These are phyloP conservation scores for Cichorium intybus DNA, from an alignment of 140 eudicot genomes.

Conservation along the genomic window DNA sequence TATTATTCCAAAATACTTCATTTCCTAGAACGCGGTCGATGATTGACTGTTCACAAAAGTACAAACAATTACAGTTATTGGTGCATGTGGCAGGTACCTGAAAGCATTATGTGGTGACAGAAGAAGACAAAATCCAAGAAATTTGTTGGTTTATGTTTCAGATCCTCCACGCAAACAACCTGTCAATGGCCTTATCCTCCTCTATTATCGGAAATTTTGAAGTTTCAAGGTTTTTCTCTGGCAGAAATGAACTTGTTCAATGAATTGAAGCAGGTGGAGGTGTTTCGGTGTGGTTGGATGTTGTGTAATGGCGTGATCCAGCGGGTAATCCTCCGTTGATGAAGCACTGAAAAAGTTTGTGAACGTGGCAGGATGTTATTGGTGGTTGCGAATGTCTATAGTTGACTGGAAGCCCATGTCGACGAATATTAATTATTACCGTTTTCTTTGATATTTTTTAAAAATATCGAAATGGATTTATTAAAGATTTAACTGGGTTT, in stretches of 20 bases:
- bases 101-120: conserved; percentile 8
- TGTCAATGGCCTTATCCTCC: neutral
- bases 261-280: conserved; percentile 7
- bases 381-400: neutral
- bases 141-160: conserved; percentile 10
- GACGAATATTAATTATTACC: neutral
- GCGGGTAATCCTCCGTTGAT: conserved; percentile 32
- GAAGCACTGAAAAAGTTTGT: conserved; percentile 14
- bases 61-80: conserved; percentile 25
- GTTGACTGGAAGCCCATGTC: conserved; percentile 4
- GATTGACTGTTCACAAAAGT: conserved; percentile 21
- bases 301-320: neutral
- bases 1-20: neutral
- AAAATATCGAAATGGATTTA: no score
- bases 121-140: conserved; percentile 14
- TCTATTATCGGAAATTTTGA: neutral
- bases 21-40: conserved; percentile 30
- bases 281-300: neutral
- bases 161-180: conserved; percentile 15
- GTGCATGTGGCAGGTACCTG: conserved; percentile 30
- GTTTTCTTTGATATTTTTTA: neutral
- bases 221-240: neutral
- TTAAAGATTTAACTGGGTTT: no score
- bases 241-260: conserved; percentile 9
- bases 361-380: conserved; percentile 15